Percentiles rank a stretch among this genome's conserved stretches.
phyloP scores from a whole-genome alignment of 1,284 basidiomycete species.

The Tetrapyrgos nigripes region DNA sequence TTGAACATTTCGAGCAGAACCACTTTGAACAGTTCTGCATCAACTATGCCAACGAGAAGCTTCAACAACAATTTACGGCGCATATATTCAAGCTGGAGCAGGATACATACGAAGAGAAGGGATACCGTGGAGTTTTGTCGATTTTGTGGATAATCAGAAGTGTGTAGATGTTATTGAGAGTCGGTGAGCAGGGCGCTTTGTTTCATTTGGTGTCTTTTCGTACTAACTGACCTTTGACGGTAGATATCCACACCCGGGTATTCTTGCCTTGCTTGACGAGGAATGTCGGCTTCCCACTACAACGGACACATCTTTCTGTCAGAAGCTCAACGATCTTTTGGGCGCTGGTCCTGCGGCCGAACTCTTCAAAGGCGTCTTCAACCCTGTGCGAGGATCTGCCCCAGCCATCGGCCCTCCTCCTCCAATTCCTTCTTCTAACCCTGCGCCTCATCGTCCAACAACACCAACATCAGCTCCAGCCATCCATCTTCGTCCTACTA shows the following conservation, averaged over 20 bases:
- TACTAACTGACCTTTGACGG: no score
- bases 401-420: no score
- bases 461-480: background rate
- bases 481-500: background rate
- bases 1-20: constrained; percentile 96
- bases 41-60: constrained; percentile 99
- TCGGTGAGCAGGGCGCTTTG: constrained; percentile 1
- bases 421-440: background rate
- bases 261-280: constrained; percentile 95
- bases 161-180: constrained; percentile 99
- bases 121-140: constrained; percentile 99
- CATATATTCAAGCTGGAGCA: constrained; percentile 99
- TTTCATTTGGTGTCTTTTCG: no score
- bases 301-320: constrained; percentile 91
- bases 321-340: constrained; percentile 82
- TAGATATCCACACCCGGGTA: constrained; percentile 75
- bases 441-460: background rate
- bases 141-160: constrained; percentile 98
- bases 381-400: background rate
- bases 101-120: constrained; percentile 97
- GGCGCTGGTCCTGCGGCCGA: constrained; percentile 42
- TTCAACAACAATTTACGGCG: constrained; percentile 98
- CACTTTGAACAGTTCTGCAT: constrained; percentile 99
- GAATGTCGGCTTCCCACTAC: constrained; percentile 97
- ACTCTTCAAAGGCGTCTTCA: background rate